These are phyloP conservation scores for Helicocarpus griseus DNA, from an alignment of 2,329 filamentous ascomycete genomes.

Conservation along the genomic window DNA sequence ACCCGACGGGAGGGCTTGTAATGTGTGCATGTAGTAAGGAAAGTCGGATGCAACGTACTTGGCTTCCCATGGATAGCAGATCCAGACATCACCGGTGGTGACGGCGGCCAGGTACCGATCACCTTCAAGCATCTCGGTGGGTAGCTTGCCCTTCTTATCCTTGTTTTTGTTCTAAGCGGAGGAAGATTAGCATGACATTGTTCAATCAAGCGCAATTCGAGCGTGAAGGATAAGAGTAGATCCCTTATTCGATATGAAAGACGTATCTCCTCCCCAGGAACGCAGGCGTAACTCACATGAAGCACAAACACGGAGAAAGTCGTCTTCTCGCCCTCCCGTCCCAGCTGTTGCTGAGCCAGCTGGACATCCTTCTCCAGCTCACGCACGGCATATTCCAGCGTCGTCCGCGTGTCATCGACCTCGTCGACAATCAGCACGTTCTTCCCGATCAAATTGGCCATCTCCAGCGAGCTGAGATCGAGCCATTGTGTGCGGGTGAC, in stretches of 20 bases:
- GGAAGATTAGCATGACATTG: slow-evolving; percentile 6
- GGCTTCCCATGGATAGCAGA: slow-evolving; percentile 98
- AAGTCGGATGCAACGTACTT: slow-evolving; percentile 41
- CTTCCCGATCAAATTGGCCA: slow-evolving; percentile 84
- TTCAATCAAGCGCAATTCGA: too few species aligned
- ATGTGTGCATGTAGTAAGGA: neutral
- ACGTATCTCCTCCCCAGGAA: too few species aligned
- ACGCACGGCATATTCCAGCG: slow-evolving; percentile 84
- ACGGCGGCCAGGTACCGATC: slow-evolving; percentile 73
- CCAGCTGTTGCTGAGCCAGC: slow-evolving; percentile 62
- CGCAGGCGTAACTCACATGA: slow-evolving; percentile 59
- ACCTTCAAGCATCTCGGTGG: slow-evolving; percentile 62
- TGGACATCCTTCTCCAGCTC: slow-evolving; percentile 94
- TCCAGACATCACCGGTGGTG: slow-evolving; percentile 92
- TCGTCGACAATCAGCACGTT: slow-evolving; percentile 88
- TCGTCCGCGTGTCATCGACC: slow-evolving; percentile 91
- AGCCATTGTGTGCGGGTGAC: slow-evolving; percentile 98
- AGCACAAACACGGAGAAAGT: slow-evolving; percentile 92
- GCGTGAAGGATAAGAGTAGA: too few species aligned
- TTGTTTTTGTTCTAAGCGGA: slow-evolving; percentile 82
- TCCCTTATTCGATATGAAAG: too few species aligned
- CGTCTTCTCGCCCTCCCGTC: slow-evolving; percentile 61
- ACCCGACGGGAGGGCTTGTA: neutral
- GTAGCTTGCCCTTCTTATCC: slow-evolving; percentile 79
- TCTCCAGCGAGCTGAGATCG: slow-evolving; percentile 75